phyloP scores from a whole-genome alignment of 306 rosid species.

The Elaeagnus macrophylla region DNA sequence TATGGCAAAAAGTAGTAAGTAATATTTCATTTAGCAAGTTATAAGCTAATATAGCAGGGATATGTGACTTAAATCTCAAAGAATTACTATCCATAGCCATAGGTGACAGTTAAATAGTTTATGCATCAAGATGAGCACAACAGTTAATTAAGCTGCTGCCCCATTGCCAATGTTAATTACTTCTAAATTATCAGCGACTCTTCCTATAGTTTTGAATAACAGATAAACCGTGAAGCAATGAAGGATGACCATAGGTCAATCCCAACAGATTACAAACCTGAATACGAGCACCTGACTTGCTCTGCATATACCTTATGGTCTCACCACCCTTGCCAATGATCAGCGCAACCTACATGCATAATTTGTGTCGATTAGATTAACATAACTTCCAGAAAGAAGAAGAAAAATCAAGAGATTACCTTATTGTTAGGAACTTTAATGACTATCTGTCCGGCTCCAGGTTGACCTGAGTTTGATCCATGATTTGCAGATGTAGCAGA shows the following conservation, averaged over 20 bases:
- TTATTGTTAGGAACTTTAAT: slow-evolving; percentile 42
- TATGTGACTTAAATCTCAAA: not conserved
- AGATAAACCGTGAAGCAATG: not conserved
- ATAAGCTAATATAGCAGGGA: no score
- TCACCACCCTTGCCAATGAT: slow-evolving; percentile 43
- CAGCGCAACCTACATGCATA: slow-evolving; percentile 35
- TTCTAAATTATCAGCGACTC: not conserved
- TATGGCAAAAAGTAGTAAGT: not conserved
- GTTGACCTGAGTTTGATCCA: slow-evolving; percentile 22
- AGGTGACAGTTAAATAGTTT: not conserved
- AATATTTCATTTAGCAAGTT: no score
- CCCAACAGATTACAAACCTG: slow-evolving; percentile 27
- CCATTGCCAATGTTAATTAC: not conserved
- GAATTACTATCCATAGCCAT: not conserved
- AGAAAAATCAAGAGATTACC: slow-evolving; percentile 14
- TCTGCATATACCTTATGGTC: slow-evolving; percentile 40
- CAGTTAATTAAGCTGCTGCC: not conserved
- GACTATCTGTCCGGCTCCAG: slow-evolving; percentile 35
- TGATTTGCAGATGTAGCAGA: slow-evolving; percentile 28
- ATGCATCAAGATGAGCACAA: not conserved
- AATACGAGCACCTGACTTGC: slow-evolving; percentile 44
- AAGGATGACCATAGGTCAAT: not conserved
- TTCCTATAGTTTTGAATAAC: not conserved
- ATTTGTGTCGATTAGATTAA: not conserved
- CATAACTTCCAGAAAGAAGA: slow-evolving; percentile 5